These are phyloP conservation scores for Lachancea cidri DNA, from an alignment of 805 yeast species.

Conservation along the genomic window DNA sequence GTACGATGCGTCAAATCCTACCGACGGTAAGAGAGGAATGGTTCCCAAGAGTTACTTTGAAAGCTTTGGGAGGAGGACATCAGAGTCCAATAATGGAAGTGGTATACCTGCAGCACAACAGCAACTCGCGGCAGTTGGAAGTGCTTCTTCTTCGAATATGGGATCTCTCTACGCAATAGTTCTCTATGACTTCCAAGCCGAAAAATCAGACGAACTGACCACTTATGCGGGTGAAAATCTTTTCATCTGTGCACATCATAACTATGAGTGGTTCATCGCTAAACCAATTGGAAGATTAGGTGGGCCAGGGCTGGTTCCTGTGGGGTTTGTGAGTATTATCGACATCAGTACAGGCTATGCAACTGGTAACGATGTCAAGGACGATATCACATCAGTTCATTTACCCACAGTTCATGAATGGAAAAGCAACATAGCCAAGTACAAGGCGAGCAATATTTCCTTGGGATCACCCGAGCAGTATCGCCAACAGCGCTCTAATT, in stretches of 20 bases:
- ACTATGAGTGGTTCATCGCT: constrained; percentile 96
- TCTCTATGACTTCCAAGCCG: constrained; percentile 79
- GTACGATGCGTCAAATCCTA: constrained; percentile 87
- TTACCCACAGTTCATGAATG: constrained; percentile 94
- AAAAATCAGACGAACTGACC: constrained; percentile 73
- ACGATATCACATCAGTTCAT: constrained; percentile 58
- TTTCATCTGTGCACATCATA: constrained; percentile 93
- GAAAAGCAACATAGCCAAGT: constrained; percentile 86
- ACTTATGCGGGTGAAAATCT: constrained; percentile 83
- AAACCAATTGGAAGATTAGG: constrained; percentile 93
- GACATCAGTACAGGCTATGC: constrained; percentile 65
- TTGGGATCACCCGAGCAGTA: constrained; percentile 48
- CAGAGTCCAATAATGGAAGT: constrained; percentile 13
- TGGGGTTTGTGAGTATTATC: constrained; percentile 77
- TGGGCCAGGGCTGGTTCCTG: constrained; percentile 96
- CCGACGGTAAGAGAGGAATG: constrained; percentile 69
- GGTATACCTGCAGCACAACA: constrained; percentile 5
- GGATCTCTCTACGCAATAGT: constrained; percentile 76
- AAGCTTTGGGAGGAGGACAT: constrained; percentile 52
- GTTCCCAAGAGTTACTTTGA: constrained; percentile 86
- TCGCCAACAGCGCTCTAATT: constrained; percentile 13
- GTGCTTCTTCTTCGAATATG: constrained; percentile 12
- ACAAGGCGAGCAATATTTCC: constrained; percentile 84
- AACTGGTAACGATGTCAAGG: constrained; percentile 48
- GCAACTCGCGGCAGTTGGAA: constrained; percentile 1